Base-by-base conservation (phyloP, 192 early-diverging fungal species). In the Coemansia sp. region DNA sequence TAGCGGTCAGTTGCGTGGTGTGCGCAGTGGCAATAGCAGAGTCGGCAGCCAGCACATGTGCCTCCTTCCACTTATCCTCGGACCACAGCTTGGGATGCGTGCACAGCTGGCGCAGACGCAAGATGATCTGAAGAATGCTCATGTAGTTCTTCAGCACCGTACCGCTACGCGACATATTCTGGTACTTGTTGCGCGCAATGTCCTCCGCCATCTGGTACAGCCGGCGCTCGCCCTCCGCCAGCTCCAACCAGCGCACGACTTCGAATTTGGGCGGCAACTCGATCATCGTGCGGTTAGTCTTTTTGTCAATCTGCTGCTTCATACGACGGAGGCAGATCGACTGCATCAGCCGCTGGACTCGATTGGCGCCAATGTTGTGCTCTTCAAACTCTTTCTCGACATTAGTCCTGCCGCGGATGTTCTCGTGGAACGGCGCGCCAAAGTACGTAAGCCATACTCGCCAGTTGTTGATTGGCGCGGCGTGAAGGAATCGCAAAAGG, bases 381-480 rank as follows among this genome's bases (percentile, higher is more conserved):
- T 71, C 72, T 38, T 77, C 72, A 13, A 72, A 51, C 31, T 66
- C 63, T 16, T 36, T 68, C 12, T 59, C 65, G 1, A 7, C 49
- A 18, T 62, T 55, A n/a, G 55, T 47, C 41, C 63, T 15, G 20
- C 68, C 80, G 77, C 85, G 66, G 68, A 72, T 76, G 85, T 80
- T 89, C 73, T 51, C 86, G 85, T 73, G 88, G 65, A 94, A 93
- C 5, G 95, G 94, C 13, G 88, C 75, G 1, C 90, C 87, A 49
- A 97, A 91, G 69, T 90, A 91, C 10, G 87, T 85, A 12, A 88
- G 85, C 93, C 93, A 97, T 55, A 92, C 92, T n/a, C 80, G 80
- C 63, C 84, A 89, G 63, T 92, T 87, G 31, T 78, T 73, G 88
- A 91, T 89, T 13, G 93, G 94, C 64, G 87, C 82, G 0, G 89